These are phyloP conservation scores for Penicillium sp. DNA, from an alignment of 2,329 filamentous ascomycete species.

Conservation along the genomic window DNA sequence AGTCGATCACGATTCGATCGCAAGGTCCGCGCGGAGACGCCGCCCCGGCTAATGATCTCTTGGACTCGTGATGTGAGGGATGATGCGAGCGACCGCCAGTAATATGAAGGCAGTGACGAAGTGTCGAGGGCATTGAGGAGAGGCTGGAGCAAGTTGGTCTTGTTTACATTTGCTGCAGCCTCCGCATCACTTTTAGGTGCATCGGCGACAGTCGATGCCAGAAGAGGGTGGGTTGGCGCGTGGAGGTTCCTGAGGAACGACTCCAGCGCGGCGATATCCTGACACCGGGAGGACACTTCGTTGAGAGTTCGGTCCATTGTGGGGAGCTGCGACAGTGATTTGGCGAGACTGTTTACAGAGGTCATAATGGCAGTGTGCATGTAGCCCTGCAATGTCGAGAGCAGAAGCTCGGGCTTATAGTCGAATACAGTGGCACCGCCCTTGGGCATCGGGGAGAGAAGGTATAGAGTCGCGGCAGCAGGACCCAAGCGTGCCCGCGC, in stretches of 20 bases:
- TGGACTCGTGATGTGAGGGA: constrained; percentile 75
- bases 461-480: constrained; percentile 74
- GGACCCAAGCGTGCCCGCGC: constrained; percentile 71
- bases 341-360: constrained; percentile 71
- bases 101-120: constrained; percentile 82
- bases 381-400: constrained; percentile 77
- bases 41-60: constrained; percentile 80
- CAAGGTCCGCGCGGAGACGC: constrained; percentile 79
- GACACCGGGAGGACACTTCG: constrained; percentile 81
- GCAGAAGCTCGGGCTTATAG: constrained; percentile 69
- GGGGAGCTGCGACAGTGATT: constrained; percentile 77
- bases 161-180: constrained; percentile 10
- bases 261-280: constrained; percentile 89
- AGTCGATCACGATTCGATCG: constrained; percentile 73
- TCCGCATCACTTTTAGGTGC: constrained; percentile 36
- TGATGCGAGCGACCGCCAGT: constrained; percentile 87
- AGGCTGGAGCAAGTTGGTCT: constrained; percentile 65
- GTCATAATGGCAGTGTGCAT: constrained; percentile 78
- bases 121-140: constrained; percentile 81
- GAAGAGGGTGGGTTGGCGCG: constrained; percentile 67
- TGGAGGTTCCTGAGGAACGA: constrained; percentile 69
- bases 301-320: constrained; percentile 77
- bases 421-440: constrained; percentile 48
- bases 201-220: constrained; percentile 37
- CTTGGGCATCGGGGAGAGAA: constrained; percentile 70